A percentile compares a stretch with the other conserved stretches of the same genome.
Conservation (phyloP, 192 early-diverging fungal genomes). For the Martensiomyces pterosporus region DNA sequence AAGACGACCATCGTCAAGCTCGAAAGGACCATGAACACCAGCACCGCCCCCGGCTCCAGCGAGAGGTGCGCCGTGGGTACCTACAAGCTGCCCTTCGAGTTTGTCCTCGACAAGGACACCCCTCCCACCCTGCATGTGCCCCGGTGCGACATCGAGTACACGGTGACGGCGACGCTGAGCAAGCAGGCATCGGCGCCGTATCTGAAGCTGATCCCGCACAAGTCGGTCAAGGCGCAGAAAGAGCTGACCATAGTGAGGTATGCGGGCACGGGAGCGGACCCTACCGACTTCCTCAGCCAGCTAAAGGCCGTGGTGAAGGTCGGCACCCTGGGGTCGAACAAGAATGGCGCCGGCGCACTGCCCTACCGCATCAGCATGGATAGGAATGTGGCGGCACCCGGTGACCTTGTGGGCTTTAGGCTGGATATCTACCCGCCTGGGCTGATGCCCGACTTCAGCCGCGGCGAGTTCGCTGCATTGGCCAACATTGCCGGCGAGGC, state of each 20-base stretch:
- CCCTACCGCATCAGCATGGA: constrained; percentile 12
- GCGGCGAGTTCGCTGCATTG: constrained; percentile 7
- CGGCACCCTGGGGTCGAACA: constrained; percentile 6
- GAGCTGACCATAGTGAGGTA: constrained; percentile 2
- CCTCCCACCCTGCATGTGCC: constrained; percentile 11
- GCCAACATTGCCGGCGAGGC: background rate
- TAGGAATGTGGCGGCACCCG: constrained; percentile 3
- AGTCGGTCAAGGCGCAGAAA: background rate
- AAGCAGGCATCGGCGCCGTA: background rate
- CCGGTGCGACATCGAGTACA: constrained; percentile 8
- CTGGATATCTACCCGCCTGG: constrained; percentile 7
- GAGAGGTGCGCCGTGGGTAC: background rate
- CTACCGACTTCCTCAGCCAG: background rate
- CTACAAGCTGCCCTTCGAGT: constrained; percentile 24
- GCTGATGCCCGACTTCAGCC: background rate
- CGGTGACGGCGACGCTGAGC: background rate
- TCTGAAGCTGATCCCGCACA: background rate
- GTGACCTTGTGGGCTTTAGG: constrained; percentile 3
- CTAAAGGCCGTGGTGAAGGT: background rate
- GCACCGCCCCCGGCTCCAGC: background rate
- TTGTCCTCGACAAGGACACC: background rate
- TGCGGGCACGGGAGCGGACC: background rate
- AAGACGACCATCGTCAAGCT: constrained; percentile 1
- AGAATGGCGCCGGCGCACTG: constrained; percentile 1
- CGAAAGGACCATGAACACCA: background rate